Conservation (phyloP, 1,284 basidiomycete species). For the Boletellus deceptivus region DNA sequence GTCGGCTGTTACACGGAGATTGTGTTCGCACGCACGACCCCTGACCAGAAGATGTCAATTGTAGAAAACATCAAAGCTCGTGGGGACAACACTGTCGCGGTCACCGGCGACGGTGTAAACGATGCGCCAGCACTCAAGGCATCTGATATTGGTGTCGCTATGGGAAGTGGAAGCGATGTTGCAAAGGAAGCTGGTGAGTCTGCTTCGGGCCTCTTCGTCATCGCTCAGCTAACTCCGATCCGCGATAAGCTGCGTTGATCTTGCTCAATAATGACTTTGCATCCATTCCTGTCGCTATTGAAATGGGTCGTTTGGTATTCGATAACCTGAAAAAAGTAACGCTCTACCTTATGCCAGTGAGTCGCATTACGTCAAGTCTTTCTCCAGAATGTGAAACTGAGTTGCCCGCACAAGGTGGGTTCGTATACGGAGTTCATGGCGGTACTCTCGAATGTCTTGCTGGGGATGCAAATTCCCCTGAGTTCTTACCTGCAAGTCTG, state of each 20-base stretch:
- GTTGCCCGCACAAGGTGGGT: constrained; percentile 22
- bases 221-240: neutral
- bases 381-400: neutral
- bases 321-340: constrained; percentile 54
- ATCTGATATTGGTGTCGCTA: constrained; percentile 83
- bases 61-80: constrained; percentile 52
- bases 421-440: constrained; percentile 39
- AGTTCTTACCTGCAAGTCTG: constrained; percentile 46
- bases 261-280: constrained; percentile 37
- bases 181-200: constrained; percentile 57
- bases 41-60: constrained; percentile 59
- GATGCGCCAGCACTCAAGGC: constrained; percentile 66
- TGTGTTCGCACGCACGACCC: constrained; percentile 59
- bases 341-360: constrained; percentile 41
- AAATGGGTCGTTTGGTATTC: constrained; percentile 54
- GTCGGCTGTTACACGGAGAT: constrained; percentile 53
- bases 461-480: constrained; percentile 42
- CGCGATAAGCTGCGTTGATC: constrained; percentile 28
- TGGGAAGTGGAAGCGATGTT: constrained; percentile 85
- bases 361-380: constrained; percentile 23
- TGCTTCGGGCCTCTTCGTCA: neutral
- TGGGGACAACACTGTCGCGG: constrained; percentile 50
- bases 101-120: constrained; percentile 58
- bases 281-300: constrained; percentile 40
- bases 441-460: constrained; percentile 36